A percentile compares a stretch with the other conserved stretches of the same genome.
Conservation (phyloP, 2,329 filamentous ascomycete species). For the Pseudogymnoascus sp. region DNA sequence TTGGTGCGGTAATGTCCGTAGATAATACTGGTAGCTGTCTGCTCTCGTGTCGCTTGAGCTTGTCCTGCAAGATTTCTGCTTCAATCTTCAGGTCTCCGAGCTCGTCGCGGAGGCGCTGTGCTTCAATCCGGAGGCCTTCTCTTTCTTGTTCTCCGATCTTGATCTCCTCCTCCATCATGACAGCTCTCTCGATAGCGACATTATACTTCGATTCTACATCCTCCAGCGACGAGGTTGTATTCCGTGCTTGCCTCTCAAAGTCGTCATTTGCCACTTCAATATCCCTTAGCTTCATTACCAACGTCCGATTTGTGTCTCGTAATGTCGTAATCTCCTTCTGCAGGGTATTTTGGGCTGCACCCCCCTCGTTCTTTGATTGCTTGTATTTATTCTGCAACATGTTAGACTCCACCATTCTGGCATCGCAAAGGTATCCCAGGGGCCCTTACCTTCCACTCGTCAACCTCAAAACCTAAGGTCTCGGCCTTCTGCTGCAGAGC, state of each 20-base stretch:
- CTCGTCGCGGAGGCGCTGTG: constrained; percentile 83
- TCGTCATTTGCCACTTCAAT: constrained; percentile 98
- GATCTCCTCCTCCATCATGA: constrained; percentile 93
- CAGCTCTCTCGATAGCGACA: constrained; percentile 79
- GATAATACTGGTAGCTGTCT: constrained; percentile 53
- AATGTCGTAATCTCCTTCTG: constrained; percentile 95
- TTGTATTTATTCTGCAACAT: constrained; percentile 76
- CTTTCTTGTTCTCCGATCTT: constrained; percentile 86
- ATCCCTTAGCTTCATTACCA: constrained; percentile 80
- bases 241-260: constrained; percentile 90
- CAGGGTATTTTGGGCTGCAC: constrained; percentile 70
- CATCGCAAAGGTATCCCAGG: neutral
- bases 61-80: constrained; percentile 87
- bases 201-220: constrained; percentile 98
- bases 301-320: constrained; percentile 71
- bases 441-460: constrained; percentile 84
- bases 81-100: constrained; percentile 90
- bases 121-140: constrained; percentile 80
- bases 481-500: constrained; percentile 82
- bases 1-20: constrained; percentile 55
- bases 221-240: constrained; percentile 91
- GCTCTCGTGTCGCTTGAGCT: constrained; percentile 65
- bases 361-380: constrained; percentile 84
- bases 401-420: constrained; percentile 20
- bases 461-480: constrained; percentile 75